Conservation (phyloP, 2,329 filamentous ascomycete genomes). For the Trichophyton verrucosum region DNA sequence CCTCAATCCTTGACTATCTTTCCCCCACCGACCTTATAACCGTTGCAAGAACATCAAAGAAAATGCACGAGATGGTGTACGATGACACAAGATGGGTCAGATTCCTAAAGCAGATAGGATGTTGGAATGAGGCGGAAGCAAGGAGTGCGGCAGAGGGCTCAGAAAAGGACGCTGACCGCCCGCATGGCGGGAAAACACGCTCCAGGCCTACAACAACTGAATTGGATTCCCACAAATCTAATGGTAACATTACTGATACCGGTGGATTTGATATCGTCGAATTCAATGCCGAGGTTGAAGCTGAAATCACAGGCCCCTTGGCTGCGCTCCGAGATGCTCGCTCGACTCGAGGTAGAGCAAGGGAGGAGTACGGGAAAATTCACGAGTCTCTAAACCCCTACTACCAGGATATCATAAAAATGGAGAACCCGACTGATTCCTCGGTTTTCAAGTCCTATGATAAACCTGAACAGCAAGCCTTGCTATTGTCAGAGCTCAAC, state of each 20-base stretch:
- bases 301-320: constrained; percentile 42
- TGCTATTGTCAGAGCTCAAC: constrained; percentile 70
- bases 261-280: constrained; percentile 75
- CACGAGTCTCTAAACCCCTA: constrained; percentile 82
- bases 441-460: constrained; percentile 75
- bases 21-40: constrained; percentile 72
- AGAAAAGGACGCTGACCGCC: constrained; percentile 38
- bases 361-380: constrained; percentile 81
- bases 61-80: constrained; percentile 95
- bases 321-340: constrained; percentile 56
- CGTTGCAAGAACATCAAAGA: constrained; percentile 71
- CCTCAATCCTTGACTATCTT: constrained; percentile 77
- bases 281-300: constrained; percentile 34
- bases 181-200: constrained; percentile 1
- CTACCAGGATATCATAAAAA: constrained; percentile 67
- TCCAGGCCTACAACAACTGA: background rate
- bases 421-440: constrained; percentile 61
- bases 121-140: constrained; percentile 85
- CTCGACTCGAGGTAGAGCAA: constrained; percentile 72
- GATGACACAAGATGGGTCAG: constrained; percentile 94
- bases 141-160: constrained; percentile 58
- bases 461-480: constrained; percentile 80
- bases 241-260: constrained; percentile 22
- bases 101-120: constrained; percentile 70
- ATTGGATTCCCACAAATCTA: background rate